Percentiles rank a stretch among this genome's conserved stretches.
These are phyloP conservation scores for Biscogniauxia sp. DNA, from an alignment of 2,329 filamentous ascomycete genomes.

Conservation along the genomic window DNA sequence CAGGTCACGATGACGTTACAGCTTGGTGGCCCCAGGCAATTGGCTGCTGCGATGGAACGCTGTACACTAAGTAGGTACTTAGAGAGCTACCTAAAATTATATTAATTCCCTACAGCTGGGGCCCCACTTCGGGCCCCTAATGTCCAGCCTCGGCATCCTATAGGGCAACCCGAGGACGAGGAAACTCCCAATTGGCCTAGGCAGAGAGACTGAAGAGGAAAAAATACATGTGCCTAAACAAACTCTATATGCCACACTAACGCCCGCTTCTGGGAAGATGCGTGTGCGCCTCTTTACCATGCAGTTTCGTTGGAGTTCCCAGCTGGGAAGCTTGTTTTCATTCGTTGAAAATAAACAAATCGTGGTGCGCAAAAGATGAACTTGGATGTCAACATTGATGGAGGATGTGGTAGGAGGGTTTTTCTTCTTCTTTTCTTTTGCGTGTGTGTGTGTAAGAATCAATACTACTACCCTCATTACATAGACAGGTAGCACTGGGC, in stretches of 20 bases:
- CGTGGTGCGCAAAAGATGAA: background rate
- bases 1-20: background rate
- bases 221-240: background rate
- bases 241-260: background rate
- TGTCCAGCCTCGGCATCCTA: background rate
- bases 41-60: background rate
- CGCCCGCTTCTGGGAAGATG: no score
- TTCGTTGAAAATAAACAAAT: background rate
- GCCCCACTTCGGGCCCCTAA: background rate
- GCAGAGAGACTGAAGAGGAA: background rate
- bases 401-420: no score
- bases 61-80: no score
- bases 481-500: no score
- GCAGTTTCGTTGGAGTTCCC: background rate
- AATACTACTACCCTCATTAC: no score
- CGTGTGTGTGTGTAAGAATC: background rate
- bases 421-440: no score
- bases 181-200: background rate
- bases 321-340: background rate
- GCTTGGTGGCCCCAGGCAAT: background rate
- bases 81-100: background rate
- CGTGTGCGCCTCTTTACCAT: background rate
- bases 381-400: background rate
- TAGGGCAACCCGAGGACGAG: background rate
- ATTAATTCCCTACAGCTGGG: background rate